Percentiles rank a stretch among this genome's conserved stretches.
These are phyloP conservation scores for Lachnellula suecica DNA, from an alignment of 2,329 filamentous ascomycete species.

Conservation along the genomic window DNA sequence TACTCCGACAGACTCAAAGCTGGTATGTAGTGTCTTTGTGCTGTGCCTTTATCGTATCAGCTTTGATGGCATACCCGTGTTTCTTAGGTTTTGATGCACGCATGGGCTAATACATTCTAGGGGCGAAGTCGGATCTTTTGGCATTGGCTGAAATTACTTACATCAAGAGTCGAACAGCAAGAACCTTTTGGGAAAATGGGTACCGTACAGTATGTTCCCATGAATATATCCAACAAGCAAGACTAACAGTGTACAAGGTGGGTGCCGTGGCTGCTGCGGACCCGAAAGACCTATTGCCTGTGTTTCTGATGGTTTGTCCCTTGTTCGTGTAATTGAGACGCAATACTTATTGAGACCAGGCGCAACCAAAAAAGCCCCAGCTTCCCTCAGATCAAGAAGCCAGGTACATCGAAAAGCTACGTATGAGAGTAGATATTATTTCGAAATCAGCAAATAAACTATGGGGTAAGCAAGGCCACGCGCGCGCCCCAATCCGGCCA, in stretches of 20 bases:
- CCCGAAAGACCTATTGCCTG: constrained; percentile 64
- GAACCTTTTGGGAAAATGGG: constrained; percentile 74
- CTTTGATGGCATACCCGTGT: too few relatives aligned
- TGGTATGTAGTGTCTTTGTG: constrained; percentile 17
- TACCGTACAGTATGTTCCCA: constrained; percentile 67
- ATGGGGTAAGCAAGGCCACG: constrained; percentile 45
- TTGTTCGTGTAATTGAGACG: not conserved
- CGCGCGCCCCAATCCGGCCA: not conserved
- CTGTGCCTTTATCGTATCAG: too few relatives aligned
- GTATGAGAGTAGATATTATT: constrained; percentile 67
- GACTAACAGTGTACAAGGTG: too few relatives aligned
- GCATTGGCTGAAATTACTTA: constrained; percentile 71
- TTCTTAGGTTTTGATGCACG: not conserved
- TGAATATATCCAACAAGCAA: too few relatives aligned
- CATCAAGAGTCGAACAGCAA: constrained; percentile 75
- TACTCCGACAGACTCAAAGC: constrained; percentile 73
- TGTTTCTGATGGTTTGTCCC: constrained; percentile 63
- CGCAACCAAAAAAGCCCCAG: constrained; percentile 64
- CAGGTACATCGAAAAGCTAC: constrained; percentile 62
- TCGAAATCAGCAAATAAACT: constrained; percentile 66
- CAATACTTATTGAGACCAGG: constrained; percentile 39
- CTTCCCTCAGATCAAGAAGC: constrained; percentile 55
- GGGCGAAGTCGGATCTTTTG: constrained; percentile 68
- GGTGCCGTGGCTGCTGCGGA: constrained; percentile 69
- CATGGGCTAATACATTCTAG: constrained; percentile 29